These are phyloP conservation scores for Pichia sp. DNA, from an alignment of 1,139 yeast species.

Conservation along the genomic window DNA sequence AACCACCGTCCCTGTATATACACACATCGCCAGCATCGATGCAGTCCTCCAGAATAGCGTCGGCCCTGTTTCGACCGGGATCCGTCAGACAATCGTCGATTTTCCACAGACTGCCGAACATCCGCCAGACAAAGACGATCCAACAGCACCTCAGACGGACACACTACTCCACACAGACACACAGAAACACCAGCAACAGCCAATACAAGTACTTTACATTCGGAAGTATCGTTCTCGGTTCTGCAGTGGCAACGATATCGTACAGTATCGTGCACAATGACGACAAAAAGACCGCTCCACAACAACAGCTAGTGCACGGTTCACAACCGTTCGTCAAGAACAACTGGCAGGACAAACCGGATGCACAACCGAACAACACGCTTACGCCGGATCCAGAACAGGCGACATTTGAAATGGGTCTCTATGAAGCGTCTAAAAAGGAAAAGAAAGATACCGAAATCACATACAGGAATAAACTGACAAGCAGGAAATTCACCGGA, in stretches of 20 bases:
- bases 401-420: slow-evolving; percentile 69
- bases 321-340: slow-evolving; percentile 18
- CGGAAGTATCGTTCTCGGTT: not conserved
- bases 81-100: too few species aligned
- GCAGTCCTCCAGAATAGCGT: too few species aligned
- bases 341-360: slow-evolving; percentile 17
- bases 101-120: too few species aligned
- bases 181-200: too few species aligned
- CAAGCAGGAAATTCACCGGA: slow-evolving; percentile 29
- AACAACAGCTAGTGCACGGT: slow-evolving; percentile 12
- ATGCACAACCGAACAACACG: slow-evolving; percentile 18
- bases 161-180: too few species aligned
- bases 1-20: too few species aligned
- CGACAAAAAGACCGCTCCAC: not conserved
- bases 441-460: slow-evolving; percentile 41
- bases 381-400: slow-evolving; percentile 45
- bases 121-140: too few species aligned
- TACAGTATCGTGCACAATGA: slow-evolving; percentile 9
- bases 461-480: slow-evolving; percentile 34
- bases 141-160: too few species aligned
- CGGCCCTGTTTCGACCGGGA: too few species aligned
- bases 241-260: not conserved
- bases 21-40: too few species aligned
- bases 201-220: not conserved
- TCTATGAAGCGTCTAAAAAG: slow-evolving; percentile 58